Conservation (phyloP, 441 rosid species). For the Erysimum cheiri region DNA sequence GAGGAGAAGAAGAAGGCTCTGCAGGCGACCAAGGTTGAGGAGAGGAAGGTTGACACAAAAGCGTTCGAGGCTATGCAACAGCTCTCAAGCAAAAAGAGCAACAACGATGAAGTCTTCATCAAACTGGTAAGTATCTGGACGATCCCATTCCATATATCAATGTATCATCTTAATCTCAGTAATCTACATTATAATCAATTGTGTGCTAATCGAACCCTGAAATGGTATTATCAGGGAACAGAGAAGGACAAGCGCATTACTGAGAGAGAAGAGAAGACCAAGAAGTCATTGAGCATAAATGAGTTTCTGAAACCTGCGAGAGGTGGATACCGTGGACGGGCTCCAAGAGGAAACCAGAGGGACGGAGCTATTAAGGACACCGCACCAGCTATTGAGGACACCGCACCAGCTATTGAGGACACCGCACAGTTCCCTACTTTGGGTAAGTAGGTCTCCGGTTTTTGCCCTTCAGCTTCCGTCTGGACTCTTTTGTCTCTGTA, state of each 20-base stretch:
- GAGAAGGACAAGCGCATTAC: slow-evolving; percentile 86
- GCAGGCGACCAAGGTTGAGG: slow-evolving; percentile 67
- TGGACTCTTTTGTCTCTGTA: slow-evolving; percentile 17
- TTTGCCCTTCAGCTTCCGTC: slow-evolving; percentile 4
- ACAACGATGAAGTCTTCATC: slow-evolving; percentile 76
- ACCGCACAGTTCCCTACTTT: slow-evolving; percentile 87
- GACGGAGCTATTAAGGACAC: slow-evolving; percentile 50
- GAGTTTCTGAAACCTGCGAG: slow-evolving; percentile 90
- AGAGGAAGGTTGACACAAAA: slow-evolving; percentile 77
- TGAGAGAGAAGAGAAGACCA: slow-evolving; percentile 86
- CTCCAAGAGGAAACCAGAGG: slow-evolving; percentile 41
- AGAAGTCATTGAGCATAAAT: slow-evolving; percentile 87
- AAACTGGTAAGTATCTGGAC: slow-evolving; percentile 65
- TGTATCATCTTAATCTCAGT: background rate
- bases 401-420: slow-evolving; percentile 67
- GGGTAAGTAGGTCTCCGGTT: slow-evolving; percentile 63
- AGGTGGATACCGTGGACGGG: slow-evolving; percentile 71
- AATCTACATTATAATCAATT: background rate
- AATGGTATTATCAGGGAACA: slow-evolving; percentile 61
- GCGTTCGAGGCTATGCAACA: slow-evolving; percentile 80
- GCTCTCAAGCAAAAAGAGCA: slow-evolving; percentile 83
- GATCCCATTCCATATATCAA: background rate
- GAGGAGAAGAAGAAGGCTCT: slow-evolving; percentile 88
- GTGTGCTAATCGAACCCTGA: slow-evolving; percentile 5
- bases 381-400: slow-evolving; percentile 41